Evolutionary conservation across 768 basidiomycete genomes (phyloP).

Genomic region (Suillus fuscotomentosus): DNA sequence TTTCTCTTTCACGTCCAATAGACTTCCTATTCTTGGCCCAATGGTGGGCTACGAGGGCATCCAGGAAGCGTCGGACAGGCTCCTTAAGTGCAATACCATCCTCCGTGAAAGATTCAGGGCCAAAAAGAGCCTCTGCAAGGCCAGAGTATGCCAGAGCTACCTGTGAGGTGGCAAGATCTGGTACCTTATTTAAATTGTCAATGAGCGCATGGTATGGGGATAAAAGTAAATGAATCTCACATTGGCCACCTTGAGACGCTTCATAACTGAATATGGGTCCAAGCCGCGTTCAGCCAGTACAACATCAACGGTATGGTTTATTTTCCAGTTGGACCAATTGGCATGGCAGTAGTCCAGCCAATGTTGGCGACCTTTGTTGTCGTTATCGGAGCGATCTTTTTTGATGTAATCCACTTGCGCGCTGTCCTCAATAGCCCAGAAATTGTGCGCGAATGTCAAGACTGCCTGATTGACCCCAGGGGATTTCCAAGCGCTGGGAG

Average conservation of each 20-base stretch:
- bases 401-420: background rate
- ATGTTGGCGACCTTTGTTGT: background rate
- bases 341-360: background rate
- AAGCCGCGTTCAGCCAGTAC: background rate
- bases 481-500: background rate
- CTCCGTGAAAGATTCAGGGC: background rate
- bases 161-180: background rate
- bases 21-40: background rate
- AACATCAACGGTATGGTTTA: background rate
- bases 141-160: background rate
- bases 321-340: background rate
- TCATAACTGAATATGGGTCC: background rate
- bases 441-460: background rate
- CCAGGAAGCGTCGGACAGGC: background rate
- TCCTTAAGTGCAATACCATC: background rate
- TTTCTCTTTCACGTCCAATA: background rate
- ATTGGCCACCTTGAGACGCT: background rate
- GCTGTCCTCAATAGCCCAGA: background rate
- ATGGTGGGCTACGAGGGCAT: background rate
- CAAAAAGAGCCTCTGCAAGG: background rate
- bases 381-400: background rate
- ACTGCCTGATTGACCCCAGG: background rate
- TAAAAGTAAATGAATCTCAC: background rate
- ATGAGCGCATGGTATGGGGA: background rate
- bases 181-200: background rate